phyloP scores from a whole-genome alignment of 2,329 filamentous ascomycete genomes.

The Rutstroemia sp. region DNA sequence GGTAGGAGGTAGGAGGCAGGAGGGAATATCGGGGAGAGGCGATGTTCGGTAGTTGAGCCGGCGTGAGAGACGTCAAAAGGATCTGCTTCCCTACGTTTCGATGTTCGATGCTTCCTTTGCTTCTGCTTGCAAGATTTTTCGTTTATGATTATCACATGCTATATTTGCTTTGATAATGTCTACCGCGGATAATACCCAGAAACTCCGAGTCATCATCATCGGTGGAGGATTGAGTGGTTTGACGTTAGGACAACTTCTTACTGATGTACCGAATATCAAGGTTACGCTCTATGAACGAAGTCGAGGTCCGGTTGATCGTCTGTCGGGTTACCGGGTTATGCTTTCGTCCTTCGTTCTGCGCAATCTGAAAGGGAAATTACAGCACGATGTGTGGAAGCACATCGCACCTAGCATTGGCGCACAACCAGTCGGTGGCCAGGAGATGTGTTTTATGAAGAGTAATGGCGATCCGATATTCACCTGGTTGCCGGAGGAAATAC shows the following conservation, averaged over 20 bases:
- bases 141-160: background rate
- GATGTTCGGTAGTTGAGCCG: background rate
- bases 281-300: constrained; percentile 23
- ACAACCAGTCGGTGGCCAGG: constrained; percentile 20
- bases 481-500: constrained; percentile 20
- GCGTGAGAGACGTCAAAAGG: background rate
- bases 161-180: background rate
- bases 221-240: constrained; percentile 24
- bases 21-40: background rate
- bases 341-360: constrained; percentile 21
- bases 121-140: background rate
- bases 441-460: constrained; percentile 21
- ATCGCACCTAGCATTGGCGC: constrained; percentile 18
- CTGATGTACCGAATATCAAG: constrained; percentile 14
- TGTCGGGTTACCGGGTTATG: constrained; percentile 24
- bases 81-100: background rate
- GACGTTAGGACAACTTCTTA: constrained; percentile 22
- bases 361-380: constrained; percentile 20
- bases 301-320: constrained; percentile 12
- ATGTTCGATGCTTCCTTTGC: background rate
- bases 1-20: background rate
- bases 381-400: constrained; percentile 16
- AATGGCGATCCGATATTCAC: constrained; percentile 20
- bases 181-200: background rate
- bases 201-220: constrained; percentile 20